A percentile compares a stretch with the other conserved stretches of the same genome.
These are phyloP conservation scores for Colletotrichum destructivum DNA, from an alignment of 2,329 filamentous ascomycete species.

Conservation along the genomic window DNA sequence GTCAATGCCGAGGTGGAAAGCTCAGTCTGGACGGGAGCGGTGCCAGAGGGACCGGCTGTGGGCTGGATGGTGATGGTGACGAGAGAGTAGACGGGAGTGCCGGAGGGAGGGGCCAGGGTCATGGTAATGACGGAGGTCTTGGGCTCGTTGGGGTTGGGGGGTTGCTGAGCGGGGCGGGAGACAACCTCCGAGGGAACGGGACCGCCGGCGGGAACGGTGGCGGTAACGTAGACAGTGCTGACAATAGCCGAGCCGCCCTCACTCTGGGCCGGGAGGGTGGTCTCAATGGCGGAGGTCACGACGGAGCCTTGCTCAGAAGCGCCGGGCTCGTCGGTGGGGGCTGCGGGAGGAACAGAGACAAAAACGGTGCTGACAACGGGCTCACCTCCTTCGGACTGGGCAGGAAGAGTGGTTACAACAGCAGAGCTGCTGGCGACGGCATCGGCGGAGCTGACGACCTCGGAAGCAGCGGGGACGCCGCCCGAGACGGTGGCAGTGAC, in stretches of 20 bases:
- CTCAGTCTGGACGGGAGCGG: constrained; percentile 18
- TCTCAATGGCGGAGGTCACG: constrained; percentile 25
- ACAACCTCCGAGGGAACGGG: constrained; percentile 3
- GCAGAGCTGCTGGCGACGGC: constrained; percentile 24
- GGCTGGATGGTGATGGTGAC: constrained; percentile 41
- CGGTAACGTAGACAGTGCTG: constrained; percentile 27
- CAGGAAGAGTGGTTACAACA: constrained; percentile 27
- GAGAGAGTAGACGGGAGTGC: constrained; percentile 30
- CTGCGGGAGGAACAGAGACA: constrained; percentile 6
- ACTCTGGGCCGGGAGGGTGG: constrained; percentile 32
- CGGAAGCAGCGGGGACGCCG: not conserved
- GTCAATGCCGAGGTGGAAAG: constrained; percentile 31
- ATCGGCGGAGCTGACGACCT: constrained; percentile 29
- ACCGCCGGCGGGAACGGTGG: not conserved
- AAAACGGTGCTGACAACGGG: constrained; percentile 11
- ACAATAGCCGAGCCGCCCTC: constrained; percentile 15
- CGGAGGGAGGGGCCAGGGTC: constrained; percentile 31
- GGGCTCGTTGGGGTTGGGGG: constrained; percentile 31
- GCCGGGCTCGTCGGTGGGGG: constrained; percentile 9
- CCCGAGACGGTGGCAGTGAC: constrained; percentile 9
- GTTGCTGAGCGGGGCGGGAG: constrained; percentile 15
- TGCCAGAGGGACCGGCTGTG: constrained; percentile 25
- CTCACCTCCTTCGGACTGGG: constrained; percentile 1
- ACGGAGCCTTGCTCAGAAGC: constrained; percentile 11
- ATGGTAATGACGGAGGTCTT: constrained; percentile 41